phyloP scores from a whole-genome alignment of 202 grass and related monocot species.

The Eragrostis tef region DNA sequence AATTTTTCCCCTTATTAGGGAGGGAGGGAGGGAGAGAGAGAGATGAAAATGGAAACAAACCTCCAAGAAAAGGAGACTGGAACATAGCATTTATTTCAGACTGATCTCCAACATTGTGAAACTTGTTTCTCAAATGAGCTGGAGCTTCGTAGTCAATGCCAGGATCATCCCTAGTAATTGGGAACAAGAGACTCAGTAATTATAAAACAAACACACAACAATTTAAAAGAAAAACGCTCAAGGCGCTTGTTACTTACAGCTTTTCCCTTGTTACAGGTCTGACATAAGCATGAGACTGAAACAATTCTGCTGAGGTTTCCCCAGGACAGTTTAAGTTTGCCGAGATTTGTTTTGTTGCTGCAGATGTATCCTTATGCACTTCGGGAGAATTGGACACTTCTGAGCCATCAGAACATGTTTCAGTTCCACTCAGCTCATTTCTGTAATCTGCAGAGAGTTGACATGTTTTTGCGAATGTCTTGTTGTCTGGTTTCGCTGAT shows the following conservation, averaged over 20 bases:
- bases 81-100: conserved; percentile 34
- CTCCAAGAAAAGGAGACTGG: conserved; percentile 53
- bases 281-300: conserved; percentile 37
- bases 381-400: conserved; percentile 49
- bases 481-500: conserved; percentile 48
- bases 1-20: not conserved
- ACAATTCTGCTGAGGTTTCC: conserved; percentile 40
- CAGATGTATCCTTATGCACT: conserved; percentile 38
- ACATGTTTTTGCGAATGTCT: conserved; percentile 44
- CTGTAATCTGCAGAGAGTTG: conserved; percentile 32
- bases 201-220: conserved; percentile 32
- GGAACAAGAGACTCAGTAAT: conserved; percentile 42
- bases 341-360: conserved; percentile 41
- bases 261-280: conserved; percentile 42
- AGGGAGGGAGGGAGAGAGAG: not conserved
- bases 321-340: conserved; percentile 43
- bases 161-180: conserved; percentile 44
- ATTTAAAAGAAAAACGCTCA: conserved; percentile 24
- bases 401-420: conserved; percentile 43
- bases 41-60: conserved; percentile 37
- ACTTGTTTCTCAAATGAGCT: conserved; percentile 41
- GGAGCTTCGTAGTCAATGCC: conserved; percentile 19
- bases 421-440: conserved; percentile 38
- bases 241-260: conserved; percentile 43
- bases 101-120: conserved; percentile 43